A percentile compares a stretch with the other conserved stretches of the same genome.
phyloP scores from a whole-genome alignment of 2,329 filamentous ascomycete species.

The Pezizomycotina sp. region DNA sequence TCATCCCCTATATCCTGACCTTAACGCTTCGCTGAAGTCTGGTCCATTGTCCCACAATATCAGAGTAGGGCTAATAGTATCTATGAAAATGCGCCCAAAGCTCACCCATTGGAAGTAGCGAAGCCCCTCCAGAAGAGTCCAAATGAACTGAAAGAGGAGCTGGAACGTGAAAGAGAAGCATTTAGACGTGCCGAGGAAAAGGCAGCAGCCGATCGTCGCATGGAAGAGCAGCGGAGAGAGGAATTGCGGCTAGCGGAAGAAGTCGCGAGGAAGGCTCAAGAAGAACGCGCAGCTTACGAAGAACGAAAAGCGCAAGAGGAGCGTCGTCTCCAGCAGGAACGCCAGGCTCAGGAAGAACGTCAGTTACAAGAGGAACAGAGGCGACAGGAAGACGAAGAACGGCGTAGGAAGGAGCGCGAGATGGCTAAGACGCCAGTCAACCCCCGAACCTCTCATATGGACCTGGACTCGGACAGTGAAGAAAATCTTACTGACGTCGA shows the following conservation, averaged over 20 bases:
- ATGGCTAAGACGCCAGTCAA: no score
- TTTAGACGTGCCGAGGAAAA: conserved; percentile 24
- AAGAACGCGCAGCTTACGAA: conserved; percentile 15
- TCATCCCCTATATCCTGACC: no score
- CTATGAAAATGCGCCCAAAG: background rate
- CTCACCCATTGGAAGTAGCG: background rate
- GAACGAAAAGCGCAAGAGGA: conserved; percentile 16
- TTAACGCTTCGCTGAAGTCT: no score
- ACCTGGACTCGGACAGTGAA: no score
- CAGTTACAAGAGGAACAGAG: conserved; percentile 17
- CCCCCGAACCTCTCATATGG: no score
- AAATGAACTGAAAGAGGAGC: conserved; percentile 8
- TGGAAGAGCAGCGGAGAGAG: conserved; percentile 13
- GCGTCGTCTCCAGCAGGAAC: conserved; percentile 13
- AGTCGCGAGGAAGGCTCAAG: conserved; percentile 5
- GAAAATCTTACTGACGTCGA: no score
- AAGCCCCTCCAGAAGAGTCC: background rate
- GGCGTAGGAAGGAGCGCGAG: conserved; percentile 13
- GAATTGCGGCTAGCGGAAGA: conserved; percentile 3
- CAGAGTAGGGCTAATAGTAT: no score
- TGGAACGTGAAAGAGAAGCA: conserved; percentile 1
- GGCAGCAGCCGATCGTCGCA: conserved; percentile 19
- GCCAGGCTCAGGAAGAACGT: conserved; percentile 14
- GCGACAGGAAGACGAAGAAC: conserved; percentile 20
- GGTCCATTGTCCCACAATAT: no score